A percentile compares a stretch with the other conserved stretches of the same genome.
Evolutionary conservation across 2,329 filamentous ascomycete species (phyloP).

Genomic region (Phoma sp.): DNA sequence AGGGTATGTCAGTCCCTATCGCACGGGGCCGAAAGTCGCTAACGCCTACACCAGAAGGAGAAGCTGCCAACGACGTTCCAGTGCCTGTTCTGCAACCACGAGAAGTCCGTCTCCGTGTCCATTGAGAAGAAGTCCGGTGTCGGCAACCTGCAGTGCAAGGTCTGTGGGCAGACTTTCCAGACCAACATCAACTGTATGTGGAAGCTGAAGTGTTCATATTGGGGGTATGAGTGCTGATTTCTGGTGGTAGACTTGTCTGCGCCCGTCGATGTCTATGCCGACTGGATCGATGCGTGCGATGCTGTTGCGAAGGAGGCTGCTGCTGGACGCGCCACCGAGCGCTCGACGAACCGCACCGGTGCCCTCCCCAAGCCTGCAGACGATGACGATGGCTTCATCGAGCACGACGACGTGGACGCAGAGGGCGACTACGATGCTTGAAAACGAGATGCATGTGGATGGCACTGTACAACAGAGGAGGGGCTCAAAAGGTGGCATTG

Average conservation of each 20-base stretch:
- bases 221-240: slow-evolving; percentile 20
- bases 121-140: slow-evolving; percentile 92
- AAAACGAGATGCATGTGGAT: slow-evolving; percentile 27
- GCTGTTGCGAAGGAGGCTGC: slow-evolving; percentile 69
- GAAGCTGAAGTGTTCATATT: neutral
- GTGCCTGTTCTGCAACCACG: slow-evolving; percentile 98
- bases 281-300: slow-evolving; percentile 97
- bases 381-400: slow-evolving; percentile 48
- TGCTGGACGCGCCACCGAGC: slow-evolving; percentile 40
- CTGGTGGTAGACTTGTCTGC: slow-evolving; percentile 75
- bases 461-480: slow-evolving; percentile 10
- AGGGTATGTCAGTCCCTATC: slow-evolving; percentile 63
- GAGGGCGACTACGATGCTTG: slow-evolving; percentile 46
- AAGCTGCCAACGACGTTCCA: slow-evolving; percentile 84
- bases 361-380: slow-evolving; percentile 32
- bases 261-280: slow-evolving; percentile 92
- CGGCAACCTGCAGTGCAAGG: slow-evolving; percentile 85
- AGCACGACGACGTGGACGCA: slow-evolving; percentile 48
- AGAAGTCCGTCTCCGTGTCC: slow-evolving; percentile 88
- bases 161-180: slow-evolving; percentile 93
- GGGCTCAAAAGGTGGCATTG: slow-evolving; percentile 23
- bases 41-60: slow-evolving; percentile 56
- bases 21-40: slow-evolving; percentile 10
- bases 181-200: slow-evolving; percentile 86
- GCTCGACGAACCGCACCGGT: slow-evolving; percentile 36